Conservation (phyloP, 495 filamentous ascomycete species). For the Daldinia vernicosa region DNA sequence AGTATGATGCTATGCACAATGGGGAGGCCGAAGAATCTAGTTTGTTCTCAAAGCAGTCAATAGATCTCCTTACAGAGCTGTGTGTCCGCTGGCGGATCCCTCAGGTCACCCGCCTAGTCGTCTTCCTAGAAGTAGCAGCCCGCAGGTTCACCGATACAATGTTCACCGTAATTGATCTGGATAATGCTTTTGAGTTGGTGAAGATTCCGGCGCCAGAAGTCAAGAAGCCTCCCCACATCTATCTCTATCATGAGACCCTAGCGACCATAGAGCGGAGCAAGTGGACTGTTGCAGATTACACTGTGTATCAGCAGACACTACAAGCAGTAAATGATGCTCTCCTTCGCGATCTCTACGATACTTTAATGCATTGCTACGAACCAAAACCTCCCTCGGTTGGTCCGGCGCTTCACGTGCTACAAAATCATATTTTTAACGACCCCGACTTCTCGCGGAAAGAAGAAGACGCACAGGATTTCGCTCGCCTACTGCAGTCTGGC, state of each 20-base stretch:
- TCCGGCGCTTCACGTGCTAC: slow-evolving; percentile 81
- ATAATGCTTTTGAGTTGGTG: slow-evolving; percentile 80
- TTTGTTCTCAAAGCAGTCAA: slow-evolving; percentile 81
- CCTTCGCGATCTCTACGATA: slow-evolving; percentile 85
- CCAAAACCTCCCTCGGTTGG: slow-evolving; percentile 81
- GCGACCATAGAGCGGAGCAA: slow-evolving; percentile 56
- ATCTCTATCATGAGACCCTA: slow-evolving; percentile 52
- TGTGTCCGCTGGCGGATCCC: slow-evolving; percentile 92
- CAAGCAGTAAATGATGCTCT: slow-evolving; percentile 81
- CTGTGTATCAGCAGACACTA: slow-evolving; percentile 77
- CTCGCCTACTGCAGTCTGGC: slow-evolving; percentile 73
- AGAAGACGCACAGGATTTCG: slow-evolving; percentile 74
- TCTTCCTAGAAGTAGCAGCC: slow-evolving; percentile 85
- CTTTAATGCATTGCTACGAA: slow-evolving; percentile 88
- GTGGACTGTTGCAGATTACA: slow-evolving; percentile 86
- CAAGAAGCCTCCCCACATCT: slow-evolving; percentile 58
- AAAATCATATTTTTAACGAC: slow-evolving; percentile 83
- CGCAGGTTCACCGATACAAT: slow-evolving; percentile 89
- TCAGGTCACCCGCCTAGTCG: slow-evolving; percentile 76
- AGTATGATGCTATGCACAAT: slow-evolving; percentile 63
- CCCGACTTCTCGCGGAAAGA: slow-evolving; percentile 73
- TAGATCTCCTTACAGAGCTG: slow-evolving; percentile 84
- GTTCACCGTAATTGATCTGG: slow-evolving; percentile 79
- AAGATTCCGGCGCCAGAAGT: slow-evolving; percentile 73
- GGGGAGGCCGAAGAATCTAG: slow-evolving; percentile 61